phyloP scores from a whole-genome alignment of 2,329 filamentous ascomycete genomes.

The Pyricularia grisea region DNA sequence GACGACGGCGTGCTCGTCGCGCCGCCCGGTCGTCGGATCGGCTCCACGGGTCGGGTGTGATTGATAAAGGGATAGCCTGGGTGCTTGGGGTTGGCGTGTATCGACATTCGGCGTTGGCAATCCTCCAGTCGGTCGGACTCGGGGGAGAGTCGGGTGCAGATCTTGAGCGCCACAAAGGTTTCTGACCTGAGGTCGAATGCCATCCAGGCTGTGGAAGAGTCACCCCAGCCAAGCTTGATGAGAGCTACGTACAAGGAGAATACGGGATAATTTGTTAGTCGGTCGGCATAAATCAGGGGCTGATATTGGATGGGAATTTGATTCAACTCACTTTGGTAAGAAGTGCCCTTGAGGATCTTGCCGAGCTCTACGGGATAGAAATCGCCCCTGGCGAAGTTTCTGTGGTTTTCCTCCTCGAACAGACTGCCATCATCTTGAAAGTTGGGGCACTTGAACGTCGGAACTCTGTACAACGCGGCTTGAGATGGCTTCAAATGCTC shows the following conservation, averaged over 20 bases:
- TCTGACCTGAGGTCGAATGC: neutral
- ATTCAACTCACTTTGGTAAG: neutral
- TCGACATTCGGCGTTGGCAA: neutral
- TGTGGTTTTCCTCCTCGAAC: neutral
- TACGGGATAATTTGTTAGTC: neutral
- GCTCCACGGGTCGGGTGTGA: neutral
- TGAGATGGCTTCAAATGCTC: neutral
- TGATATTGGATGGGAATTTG: neutral
- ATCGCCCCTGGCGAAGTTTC: neutral
- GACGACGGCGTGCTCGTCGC: neutral
- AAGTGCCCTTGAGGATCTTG: neutral
- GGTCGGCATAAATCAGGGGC: neutral
- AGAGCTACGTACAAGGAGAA: neutral
- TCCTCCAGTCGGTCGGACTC: neutral
- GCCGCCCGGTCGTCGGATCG: neutral
- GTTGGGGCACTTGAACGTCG: neutral
- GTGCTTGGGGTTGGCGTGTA: neutral
- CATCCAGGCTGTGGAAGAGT: neutral
- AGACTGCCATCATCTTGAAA: neutral
- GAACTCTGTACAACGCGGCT: neutral
- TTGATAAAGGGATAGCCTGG: neutral
- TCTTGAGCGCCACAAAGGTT: neutral
- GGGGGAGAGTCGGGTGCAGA: neutral
- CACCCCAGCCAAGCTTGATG: neutral
- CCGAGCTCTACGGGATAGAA: neutral